Evolutionary conservation across 805 yeast species (phyloP).

Genomic region (Starmera quercuum): DNA sequence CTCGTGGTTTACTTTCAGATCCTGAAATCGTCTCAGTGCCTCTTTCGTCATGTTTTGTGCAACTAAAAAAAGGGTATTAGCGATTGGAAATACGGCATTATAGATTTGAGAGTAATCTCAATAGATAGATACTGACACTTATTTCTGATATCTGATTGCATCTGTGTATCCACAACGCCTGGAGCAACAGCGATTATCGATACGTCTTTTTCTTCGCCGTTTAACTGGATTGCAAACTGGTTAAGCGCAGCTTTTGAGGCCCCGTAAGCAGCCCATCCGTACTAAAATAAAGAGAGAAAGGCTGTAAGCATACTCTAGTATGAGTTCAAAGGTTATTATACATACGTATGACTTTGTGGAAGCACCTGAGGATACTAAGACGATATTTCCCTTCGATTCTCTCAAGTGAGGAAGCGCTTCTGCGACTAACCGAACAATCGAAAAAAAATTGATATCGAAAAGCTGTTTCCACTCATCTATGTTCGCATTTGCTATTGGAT

Average conservation of each 20-base stretch:
- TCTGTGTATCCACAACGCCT: slow-evolving; percentile 86
- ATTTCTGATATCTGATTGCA: slow-evolving; percentile 79
- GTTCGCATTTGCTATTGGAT: slow-evolving; percentile 42
- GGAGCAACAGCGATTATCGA: slow-evolving; percentile 75
- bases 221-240: slow-evolving; percentile 60
- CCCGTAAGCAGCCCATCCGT: slow-evolving; percentile 91
- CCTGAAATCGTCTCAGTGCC: slow-evolving; percentile 53
- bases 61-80: slow-evolving; percentile 16
- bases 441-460: slow-evolving; percentile 73
- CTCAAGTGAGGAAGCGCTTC: slow-evolving; percentile 51
- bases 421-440: slow-evolving; percentile 54
- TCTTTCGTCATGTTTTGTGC: slow-evolving; percentile 54
- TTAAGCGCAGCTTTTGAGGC: slow-evolving; percentile 88
- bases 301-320: background rate
- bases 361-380: slow-evolving; percentile 91
- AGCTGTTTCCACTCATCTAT: slow-evolving; percentile 51
- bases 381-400: slow-evolving; percentile 48
- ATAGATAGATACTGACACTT: slow-evolving; percentile 23
- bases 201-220: slow-evolving; percentile 59
- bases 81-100: background rate
- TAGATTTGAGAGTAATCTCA: background rate
- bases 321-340: slow-evolving; percentile 9
- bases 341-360: slow-evolving; percentile 44
- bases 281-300: slow-evolving; percentile 14
- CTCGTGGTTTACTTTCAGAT: slow-evolving; percentile 47